Evolutionary conservation across 257 asterid species (phyloP).

Genomic region (Dorcoceras hygrometricum): DNA sequence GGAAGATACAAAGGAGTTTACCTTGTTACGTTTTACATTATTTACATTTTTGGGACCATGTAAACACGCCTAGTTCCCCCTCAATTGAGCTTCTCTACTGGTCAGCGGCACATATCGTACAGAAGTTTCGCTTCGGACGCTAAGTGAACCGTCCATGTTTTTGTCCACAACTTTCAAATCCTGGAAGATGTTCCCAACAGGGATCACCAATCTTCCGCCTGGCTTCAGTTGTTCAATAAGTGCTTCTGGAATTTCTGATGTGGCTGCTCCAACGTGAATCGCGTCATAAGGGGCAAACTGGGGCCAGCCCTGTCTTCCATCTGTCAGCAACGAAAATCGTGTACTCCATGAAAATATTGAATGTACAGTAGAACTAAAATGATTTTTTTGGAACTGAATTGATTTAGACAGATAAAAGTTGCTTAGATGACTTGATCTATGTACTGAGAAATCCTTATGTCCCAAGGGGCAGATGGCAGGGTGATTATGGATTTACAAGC

Average conservation of each 20-base stretch:
- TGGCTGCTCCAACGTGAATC: conserved; percentile 98
- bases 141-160: conserved; percentile 56
- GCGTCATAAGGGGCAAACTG: conserved; percentile 89
- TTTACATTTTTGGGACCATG: background rate
- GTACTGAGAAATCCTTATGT: no score
- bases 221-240: conserved; percentile 88
- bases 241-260: conserved; percentile 77
- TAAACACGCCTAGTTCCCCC: conserved; percentile 31
- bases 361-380: background rate
- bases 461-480: no score
- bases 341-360: background rate
- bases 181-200: conserved; percentile 78
- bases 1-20: background rate
- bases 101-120: conserved; percentile 93
- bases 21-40: no score
- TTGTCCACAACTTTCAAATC: conserved; percentile 87
- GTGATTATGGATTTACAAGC: no score
- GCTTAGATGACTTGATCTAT: no score
- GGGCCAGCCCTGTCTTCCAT: conserved; percentile 91
- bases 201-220: conserved; percentile 93
- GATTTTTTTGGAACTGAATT: background rate
- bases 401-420: background rate
- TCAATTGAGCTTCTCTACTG: conserved; percentile 75
- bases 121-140: conserved; percentile 59
- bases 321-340: conserved; percentile 33